Percentiles rank a stretch among this genome's conserved stretches.
Conservation (phyloP, 78 protist species). For the Chrysochromulina tobinii region DNA sequence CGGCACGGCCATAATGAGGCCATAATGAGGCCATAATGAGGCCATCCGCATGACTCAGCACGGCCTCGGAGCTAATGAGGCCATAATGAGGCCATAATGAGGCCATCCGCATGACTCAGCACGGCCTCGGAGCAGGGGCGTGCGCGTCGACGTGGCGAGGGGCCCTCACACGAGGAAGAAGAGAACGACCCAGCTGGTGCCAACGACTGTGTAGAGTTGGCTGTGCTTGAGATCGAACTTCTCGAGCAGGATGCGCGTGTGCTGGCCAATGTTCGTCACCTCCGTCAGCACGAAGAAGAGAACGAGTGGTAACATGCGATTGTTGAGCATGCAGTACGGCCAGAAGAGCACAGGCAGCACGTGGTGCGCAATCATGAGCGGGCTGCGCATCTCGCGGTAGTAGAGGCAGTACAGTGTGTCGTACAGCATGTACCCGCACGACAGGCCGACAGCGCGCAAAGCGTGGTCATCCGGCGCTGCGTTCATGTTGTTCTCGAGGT, state of each 20-base stretch:
- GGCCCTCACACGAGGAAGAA: not conserved
- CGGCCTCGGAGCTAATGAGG: too few species aligned
- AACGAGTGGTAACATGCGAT: not conserved
- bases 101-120: too few species aligned
- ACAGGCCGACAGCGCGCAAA: not conserved
- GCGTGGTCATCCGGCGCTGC: not conserved
- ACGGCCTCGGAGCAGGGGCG: too few species aligned
- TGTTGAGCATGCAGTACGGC: not conserved
- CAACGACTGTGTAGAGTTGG: not conserved
- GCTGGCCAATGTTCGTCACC: not conserved
- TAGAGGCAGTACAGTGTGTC: slow-evolving; percentile 1
- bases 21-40: too few species aligned
- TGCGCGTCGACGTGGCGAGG: too few species aligned
- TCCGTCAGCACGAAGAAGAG: not conserved
- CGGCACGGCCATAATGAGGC: too few species aligned
- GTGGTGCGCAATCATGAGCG: not conserved
- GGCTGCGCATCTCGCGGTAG: not conserved
- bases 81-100: too few species aligned
- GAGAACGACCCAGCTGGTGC: not conserved
- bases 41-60: too few species aligned
- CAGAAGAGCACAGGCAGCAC: not conserved
- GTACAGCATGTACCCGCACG: slow-evolving; percentile 7
- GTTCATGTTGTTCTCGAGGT: not conserved
- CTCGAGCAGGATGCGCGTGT: not conserved
- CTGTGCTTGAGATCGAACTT: not conserved